phyloP scores from a whole-genome alignment of 139 green algal genomes.

The Coelastrella sp. region DNA sequence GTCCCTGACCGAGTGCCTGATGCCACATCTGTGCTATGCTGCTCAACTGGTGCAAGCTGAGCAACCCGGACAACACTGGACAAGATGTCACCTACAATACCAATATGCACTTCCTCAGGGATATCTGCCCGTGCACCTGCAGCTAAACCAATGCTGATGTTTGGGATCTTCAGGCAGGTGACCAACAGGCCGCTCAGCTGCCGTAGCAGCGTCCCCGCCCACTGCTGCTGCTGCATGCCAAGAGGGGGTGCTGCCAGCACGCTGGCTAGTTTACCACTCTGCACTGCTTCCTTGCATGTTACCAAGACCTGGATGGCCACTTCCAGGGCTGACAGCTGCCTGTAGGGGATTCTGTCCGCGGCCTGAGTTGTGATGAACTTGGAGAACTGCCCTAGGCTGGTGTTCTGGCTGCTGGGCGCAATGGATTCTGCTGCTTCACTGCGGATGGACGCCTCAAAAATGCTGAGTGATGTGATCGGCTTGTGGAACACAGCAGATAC shows the following conservation, averaged over 20 bases:
- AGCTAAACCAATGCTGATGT: background rate
- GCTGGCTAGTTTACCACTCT: background rate
- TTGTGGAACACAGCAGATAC: background rate
- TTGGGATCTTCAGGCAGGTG: background rate
- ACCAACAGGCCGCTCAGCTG: background rate
- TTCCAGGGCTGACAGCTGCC: background rate
- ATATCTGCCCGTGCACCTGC: background rate
- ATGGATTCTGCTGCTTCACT: background rate
- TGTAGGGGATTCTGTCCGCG: background rate
- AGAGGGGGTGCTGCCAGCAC: conserved; percentile 8
- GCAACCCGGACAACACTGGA: too few species aligned
- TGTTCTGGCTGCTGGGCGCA: background rate
- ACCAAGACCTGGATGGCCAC: background rate
- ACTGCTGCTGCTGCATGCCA: background rate
- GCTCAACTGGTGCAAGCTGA: too few species aligned
- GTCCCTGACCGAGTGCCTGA: too few species aligned
- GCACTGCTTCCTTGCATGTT: background rate
- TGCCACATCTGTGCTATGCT: too few species aligned
- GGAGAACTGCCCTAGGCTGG: background rate
- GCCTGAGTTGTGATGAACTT: background rate
- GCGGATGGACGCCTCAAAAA: background rate
- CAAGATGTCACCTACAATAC: too few species aligned
- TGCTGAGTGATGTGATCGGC: background rate
- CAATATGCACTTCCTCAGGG: too few species aligned
- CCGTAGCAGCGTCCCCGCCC: background rate